Evolutionary conservation across 2,329 filamentous ascomycete genomes (phyloP).

Genomic region (Diaporthe destruens): DNA sequence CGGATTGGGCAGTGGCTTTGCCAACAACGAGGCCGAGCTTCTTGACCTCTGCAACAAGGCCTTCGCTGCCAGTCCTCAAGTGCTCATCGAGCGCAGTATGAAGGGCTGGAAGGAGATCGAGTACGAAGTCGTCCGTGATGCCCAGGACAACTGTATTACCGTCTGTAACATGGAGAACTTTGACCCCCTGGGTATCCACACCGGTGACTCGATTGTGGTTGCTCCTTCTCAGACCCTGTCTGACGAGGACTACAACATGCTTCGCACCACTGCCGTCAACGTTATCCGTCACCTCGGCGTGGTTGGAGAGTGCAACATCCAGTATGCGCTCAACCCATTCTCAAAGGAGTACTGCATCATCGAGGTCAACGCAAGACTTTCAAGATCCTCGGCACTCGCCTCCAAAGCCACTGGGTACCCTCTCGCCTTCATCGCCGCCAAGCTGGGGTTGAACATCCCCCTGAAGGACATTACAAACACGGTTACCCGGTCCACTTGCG

Average conservation of each 20-base stretch:
- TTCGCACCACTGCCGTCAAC: slow-evolving; percentile 96
- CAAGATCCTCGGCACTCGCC: slow-evolving; percentile 94
- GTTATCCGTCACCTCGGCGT: slow-evolving; percentile 97
- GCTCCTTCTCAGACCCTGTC: slow-evolving; percentile 96
- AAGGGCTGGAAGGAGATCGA: slow-evolving; percentile 99
- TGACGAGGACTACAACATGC: slow-evolving; percentile 99
- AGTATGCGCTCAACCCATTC: slow-evolving; percentile 96
- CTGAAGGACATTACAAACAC: slow-evolving; percentile 97
- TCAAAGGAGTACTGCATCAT: slow-evolving; percentile 98
- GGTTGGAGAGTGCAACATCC: slow-evolving; percentile 98
- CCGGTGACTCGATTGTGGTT: slow-evolving; percentile 98
- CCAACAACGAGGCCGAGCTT: slow-evolving; percentile 86
- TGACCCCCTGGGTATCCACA: slow-evolving; percentile 96
- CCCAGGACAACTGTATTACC: slow-evolving; percentile 98
- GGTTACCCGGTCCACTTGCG: slow-evolving; percentile 94
- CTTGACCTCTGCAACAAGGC: slow-evolving; percentile 93
- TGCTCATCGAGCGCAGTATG: slow-evolving; percentile 98
- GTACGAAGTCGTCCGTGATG: slow-evolving; percentile 97
- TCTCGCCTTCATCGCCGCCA: slow-evolving; percentile 95
- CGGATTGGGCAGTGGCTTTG: slow-evolving; percentile 95
- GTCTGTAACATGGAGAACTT: slow-evolving; percentile 99
- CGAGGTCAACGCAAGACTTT: slow-evolving; percentile 98
- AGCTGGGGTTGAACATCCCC: slow-evolving; percentile 93
- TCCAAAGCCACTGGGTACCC: slow-evolving; percentile 99
- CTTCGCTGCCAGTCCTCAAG: slow-evolving; percentile 93